Percentiles rank a stretch among this genome's conserved stretches.
phyloP scores from a whole-genome alignment of 1,284 basidiomycete genomes.

The Entoloma clypeatum region DNA sequence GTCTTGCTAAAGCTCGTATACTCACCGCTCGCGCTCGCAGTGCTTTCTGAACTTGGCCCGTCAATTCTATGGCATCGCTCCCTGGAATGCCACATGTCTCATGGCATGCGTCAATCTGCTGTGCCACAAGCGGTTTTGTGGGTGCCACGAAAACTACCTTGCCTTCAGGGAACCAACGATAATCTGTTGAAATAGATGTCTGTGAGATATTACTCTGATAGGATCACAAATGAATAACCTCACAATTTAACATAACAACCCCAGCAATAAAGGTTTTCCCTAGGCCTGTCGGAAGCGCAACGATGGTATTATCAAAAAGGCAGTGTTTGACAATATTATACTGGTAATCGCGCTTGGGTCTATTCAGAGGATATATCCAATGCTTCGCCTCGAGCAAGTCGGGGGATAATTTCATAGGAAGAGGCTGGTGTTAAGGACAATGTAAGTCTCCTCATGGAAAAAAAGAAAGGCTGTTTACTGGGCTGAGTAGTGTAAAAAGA shows the following conservation, averaged over 20 bases:
- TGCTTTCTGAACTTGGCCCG: slow-evolving; percentile 60
- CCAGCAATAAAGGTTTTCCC: slow-evolving; percentile 99
- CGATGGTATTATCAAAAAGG: slow-evolving; percentile 92
- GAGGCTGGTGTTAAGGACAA: slow-evolving; percentile 42
- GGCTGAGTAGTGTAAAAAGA: slow-evolving; percentile 19
- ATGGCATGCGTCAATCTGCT: slow-evolving; percentile 94
- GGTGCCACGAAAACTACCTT: slow-evolving; percentile 96
- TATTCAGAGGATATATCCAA: slow-evolving; percentile 93
- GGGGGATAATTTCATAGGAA: slow-evolving; percentile 72
- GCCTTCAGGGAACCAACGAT: slow-evolving; percentile 91
- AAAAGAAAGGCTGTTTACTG: slow-evolving; percentile 21
- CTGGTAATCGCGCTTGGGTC: slow-evolving; percentile 89
- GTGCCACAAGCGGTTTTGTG: slow-evolving; percentile 92
- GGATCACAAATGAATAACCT: slow-evolving; percentile 23
- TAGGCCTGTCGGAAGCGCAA: slow-evolving; percentile 92
- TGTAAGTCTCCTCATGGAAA: slow-evolving; percentile 31
- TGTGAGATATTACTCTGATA: not conserved
- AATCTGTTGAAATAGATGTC: slow-evolving; percentile 48
- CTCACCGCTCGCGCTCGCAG: slow-evolving; percentile 62
- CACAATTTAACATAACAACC: slow-evolving; percentile 93
- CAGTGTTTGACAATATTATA: slow-evolving; percentile 88
- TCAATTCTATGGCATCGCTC: slow-evolving; percentile 82
- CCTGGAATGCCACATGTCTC: slow-evolving; percentile 92
- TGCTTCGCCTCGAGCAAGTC: slow-evolving; percentile 79
- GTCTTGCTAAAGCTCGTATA: slow-evolving; percentile 8